Evolutionary conservation across 2,329 filamentous ascomycete species (phyloP).

Genomic region (Phoma sp.): DNA sequence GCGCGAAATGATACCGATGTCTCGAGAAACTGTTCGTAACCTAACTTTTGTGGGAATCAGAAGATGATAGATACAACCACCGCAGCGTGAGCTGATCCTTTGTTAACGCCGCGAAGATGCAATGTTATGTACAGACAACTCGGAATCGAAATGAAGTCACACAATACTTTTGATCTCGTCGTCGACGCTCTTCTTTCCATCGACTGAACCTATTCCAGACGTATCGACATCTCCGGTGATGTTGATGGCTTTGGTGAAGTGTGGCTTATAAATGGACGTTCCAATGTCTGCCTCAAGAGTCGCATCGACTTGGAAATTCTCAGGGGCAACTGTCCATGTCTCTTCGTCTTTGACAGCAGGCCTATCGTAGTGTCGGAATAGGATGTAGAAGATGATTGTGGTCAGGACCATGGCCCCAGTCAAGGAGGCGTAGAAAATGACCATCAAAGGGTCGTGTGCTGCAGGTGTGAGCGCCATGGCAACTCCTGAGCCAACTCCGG

Average conservation of each 20-base stretch:
- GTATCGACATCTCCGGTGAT: not conserved
- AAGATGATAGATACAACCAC: too few species aligned
- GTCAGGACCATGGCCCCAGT: slow-evolving; percentile 31
- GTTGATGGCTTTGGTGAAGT: not conserved
- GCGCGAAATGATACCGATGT: not conserved
- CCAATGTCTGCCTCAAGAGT: too few species aligned
- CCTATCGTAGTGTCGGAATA: slow-evolving; percentile 33
- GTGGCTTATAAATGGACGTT: not conserved
- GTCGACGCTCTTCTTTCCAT: not conserved
- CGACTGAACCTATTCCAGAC: not conserved
- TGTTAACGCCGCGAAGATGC: slow-evolving; percentile 6
- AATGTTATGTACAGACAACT: not conserved
- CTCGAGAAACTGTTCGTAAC: not conserved
- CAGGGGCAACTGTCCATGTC: not conserved
- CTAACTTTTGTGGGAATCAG: too few species aligned
- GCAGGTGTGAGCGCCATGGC: slow-evolving; percentile 42
- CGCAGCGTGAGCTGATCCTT: too few species aligned
- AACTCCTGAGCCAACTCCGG: slow-evolving; percentile 37
- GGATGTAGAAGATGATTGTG: slow-evolving; percentile 30
- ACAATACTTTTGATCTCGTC: not conserved
- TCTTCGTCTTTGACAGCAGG: not conserved
- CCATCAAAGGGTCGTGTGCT: slow-evolving; percentile 38
- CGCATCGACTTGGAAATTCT: too few species aligned
- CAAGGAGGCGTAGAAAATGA: slow-evolving; percentile 35
- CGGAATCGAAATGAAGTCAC: too few species aligned